Base-by-base conservation (phyloP, 495 filamentous ascomycete species). In the Pyrenula massariospora region DNA sequence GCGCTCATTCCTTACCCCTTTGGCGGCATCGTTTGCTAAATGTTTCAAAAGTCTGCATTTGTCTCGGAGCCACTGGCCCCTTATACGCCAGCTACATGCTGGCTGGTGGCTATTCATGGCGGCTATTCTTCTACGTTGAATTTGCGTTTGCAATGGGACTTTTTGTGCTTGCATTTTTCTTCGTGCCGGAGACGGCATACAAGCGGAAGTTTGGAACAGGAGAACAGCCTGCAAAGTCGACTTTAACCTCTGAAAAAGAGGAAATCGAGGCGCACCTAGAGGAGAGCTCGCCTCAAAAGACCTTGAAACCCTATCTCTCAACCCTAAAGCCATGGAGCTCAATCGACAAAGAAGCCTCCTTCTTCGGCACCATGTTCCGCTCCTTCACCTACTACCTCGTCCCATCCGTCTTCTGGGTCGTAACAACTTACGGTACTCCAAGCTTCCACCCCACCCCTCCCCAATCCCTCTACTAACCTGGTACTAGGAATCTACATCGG, bases 71-170 rank as follows among this genome's bases (percentile, higher is more conserved):
- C 0, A 81, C 79, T 12, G 80, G 81, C 2, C 76, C 80, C 0
- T 65, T 85, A 0, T 83, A 78, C 36, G 80, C 81, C 2, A 78
- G 81, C 0, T 85, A 84, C 66, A 84, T 85, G 77, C 75, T 85
- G 2, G 73, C 74, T 1, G 81, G 76, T 10, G 82, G 81, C 1
- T 78, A 83, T 60, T 78, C 77, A 0, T 85, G 82, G 82, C 66
- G 76, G 15, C 71, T 85, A 1, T 83, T 80, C 70, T 85, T 85
- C 69, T 85, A 84, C 63, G 82, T 85, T 23, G 76, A 78, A 49
- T 76, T 79, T 20, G 81, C 81, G 0, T 84, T 85, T 56, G 79
- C 75, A 10, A 73, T 65, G 12, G 71, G 72, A 0, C 67, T 84
- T 1, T 62, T 84, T 10, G 68, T 85, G 50, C 63, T 80, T 10